Evolutionary conservation across 108 stramenopile species (phyloP), one percentile per base, ranked within the genome.

Genomic region (Aurantiochytrium sp.): DNA sequence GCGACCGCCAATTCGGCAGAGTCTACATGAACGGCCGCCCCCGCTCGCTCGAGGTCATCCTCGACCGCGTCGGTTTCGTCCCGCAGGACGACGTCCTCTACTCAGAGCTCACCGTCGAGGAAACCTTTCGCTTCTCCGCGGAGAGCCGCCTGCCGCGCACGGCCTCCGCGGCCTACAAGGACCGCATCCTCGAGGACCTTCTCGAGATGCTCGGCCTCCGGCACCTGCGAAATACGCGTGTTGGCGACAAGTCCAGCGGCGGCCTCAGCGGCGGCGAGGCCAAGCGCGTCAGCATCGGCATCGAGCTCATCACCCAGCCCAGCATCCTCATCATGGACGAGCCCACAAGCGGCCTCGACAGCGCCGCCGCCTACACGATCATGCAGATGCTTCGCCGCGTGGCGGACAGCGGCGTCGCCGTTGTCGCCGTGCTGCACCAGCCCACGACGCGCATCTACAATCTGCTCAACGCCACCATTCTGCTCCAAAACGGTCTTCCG

Each of bases 401-500:
- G 68, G 92, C 94, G 10, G 52, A 65, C 19, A 32, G 24, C 87
- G 95, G 85, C 94, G 95, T 92, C 87, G 88, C 96, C 1, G 94
- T 98, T 89, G 95, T 91, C 1, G 91, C 93, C 12, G 95, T 98
- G 22, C 91, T 98, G 85, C 97, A 98, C 90, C 96, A 97, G 87
- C 97, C 97, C 0, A 87, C 96, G 3, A 94, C 93, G 5, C 93
- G 92, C 15, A 96, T 97, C 45, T 97, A 95, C 92, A 91, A 94
- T 21, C 53, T 94, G 85, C 90, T 96, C 87, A 95, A 96, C 87
- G 90, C 95, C 68, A 86, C 95, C 54, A 85, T 98, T 6, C 31
- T 92, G 41, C 55, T 97, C 86, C 87, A 48, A 19, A 27, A 30
- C 37, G 85, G 88, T 8, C 42, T 4, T 0, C 21, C 86, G 12